phyloP scores from a whole-genome alignment of 2,329 filamentous ascomycete genomes.

The Penicillium sp. region DNA sequence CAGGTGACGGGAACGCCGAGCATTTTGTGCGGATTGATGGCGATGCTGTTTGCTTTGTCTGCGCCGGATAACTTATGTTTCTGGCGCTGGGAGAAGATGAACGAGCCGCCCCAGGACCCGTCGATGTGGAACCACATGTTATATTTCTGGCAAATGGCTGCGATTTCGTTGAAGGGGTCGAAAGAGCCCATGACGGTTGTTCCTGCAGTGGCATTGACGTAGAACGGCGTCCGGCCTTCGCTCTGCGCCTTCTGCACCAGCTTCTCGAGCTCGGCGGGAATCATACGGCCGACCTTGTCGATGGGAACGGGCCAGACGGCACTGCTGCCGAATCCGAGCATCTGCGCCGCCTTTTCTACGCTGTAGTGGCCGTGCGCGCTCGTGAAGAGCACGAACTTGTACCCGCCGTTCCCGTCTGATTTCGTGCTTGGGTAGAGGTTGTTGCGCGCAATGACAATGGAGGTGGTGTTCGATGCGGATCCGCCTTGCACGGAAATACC shows the following conservation, averaged over 20 bases:
- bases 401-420: conserved; percentile 61
- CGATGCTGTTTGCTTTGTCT: conserved; percentile 74
- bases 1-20: conserved; percentile 86
- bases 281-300: conserved; percentile 70
- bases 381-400: conserved; percentile 79
- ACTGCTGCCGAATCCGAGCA: conserved; percentile 75
- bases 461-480: conserved; percentile 78
- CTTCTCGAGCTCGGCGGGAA: conserved; percentile 61
- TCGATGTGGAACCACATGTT: conserved; percentile 92
- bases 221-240: conserved; percentile 78
- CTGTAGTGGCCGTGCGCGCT: conserved; percentile 90
- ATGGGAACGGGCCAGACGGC: conserved; percentile 74
- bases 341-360: conserved; percentile 89
- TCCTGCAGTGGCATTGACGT: conserved; percentile 92
- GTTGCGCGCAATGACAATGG: conserved; percentile 84
- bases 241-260: conserved; percentile 61
- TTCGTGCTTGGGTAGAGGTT: conserved; percentile 78
- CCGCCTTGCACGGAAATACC: conserved; percentile 78
- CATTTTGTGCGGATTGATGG: conserved; percentile 97
- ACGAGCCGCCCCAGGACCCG: conserved; percentile 83
- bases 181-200: conserved; percentile 91
- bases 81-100: conserved; percentile 70
- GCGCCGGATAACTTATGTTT: conserved; percentile 65
- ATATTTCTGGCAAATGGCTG: conserved; percentile 66
- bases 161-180: conserved; percentile 72